phyloP scores from a whole-genome alignment of 441 rosid genomes.

The Euphorbia corollata region DNA sequence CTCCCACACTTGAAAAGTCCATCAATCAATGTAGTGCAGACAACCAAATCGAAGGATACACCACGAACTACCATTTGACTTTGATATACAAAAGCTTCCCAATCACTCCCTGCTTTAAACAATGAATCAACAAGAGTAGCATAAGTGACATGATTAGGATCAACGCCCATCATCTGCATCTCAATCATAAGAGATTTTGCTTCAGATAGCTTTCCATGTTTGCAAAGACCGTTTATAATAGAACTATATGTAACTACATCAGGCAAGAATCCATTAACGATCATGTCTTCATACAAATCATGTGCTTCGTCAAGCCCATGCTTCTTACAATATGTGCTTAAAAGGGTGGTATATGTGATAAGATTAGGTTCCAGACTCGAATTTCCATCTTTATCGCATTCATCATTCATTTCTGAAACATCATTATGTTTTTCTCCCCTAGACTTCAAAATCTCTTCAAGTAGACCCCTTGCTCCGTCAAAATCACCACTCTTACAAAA shows the following conservation, averaged over 20 bases:
- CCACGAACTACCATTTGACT: slow-evolving; percentile 77
- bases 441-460: slow-evolving; percentile 42
- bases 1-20: slow-evolving; percentile 71
- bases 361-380: slow-evolving; percentile 42
- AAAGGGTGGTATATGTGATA: slow-evolving; percentile 58
- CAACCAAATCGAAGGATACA: slow-evolving; percentile 60
- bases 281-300: slow-evolving; percentile 52
- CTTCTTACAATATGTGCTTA: slow-evolving; percentile 51
- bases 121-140: slow-evolving; percentile 59
- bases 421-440: slow-evolving; percentile 16
- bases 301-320: slow-evolving; percentile 56
- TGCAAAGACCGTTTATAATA: slow-evolving; percentile 65
- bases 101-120: slow-evolving; percentile 46
- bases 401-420: slow-evolving; percentile 8
- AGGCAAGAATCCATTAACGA: slow-evolving; percentile 49
- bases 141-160: slow-evolving; percentile 66
- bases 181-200: slow-evolving; percentile 54
- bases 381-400: slow-evolving; percentile 11
- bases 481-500: slow-evolving; percentile 55
- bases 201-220: slow-evolving; percentile 48
- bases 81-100: slow-evolving; percentile 61
- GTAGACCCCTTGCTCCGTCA: slow-evolving; percentile 45
- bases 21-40: slow-evolving; percentile 68
- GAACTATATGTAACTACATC: slow-evolving; percentile 74
- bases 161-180: slow-evolving; percentile 61